phyloP scores from a whole-genome alignment of 2,329 filamentous ascomycete species.

The Aureobasidium sp. region DNA sequence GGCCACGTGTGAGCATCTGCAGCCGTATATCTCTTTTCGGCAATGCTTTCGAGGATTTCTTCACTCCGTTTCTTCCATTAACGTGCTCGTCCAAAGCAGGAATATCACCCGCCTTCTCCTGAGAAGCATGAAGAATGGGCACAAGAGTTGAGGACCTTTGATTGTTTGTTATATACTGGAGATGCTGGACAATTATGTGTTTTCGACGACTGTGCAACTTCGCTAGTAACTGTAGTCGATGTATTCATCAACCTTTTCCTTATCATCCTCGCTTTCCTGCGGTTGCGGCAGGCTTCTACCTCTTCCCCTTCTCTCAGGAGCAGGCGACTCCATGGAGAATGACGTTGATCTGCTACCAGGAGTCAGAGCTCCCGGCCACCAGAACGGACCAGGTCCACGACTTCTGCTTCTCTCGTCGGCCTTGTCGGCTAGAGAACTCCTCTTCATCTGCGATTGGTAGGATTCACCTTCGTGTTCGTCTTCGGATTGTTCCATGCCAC shows the following conservation, averaged over 20 bases:
- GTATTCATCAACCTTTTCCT: slow-evolving; percentile 3
- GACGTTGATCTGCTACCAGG: background rate
- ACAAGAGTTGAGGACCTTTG: background rate
- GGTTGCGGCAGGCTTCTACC: background rate
- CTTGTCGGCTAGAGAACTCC: slow-evolving; percentile 4
- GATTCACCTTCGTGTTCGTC: background rate
- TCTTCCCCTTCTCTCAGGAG: background rate
- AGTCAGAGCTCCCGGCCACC: background rate
- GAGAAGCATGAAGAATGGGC: no score
- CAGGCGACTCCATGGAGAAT: background rate
- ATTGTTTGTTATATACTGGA: background rate
- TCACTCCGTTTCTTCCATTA: no score
- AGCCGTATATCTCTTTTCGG: no score
- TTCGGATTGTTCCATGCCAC: slow-evolving; percentile 58
- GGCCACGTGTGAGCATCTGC: no score
- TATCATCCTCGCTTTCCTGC: background rate
- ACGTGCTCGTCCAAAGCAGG: no score
- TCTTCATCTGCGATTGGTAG: slow-evolving; percentile 5
- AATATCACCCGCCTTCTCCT: no score
- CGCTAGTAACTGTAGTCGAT: slow-evolving; percentile 7
- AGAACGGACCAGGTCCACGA: background rate
- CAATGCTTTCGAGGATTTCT: no score
- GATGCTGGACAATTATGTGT: background rate
- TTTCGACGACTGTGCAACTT: background rate
- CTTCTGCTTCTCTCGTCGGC: slow-evolving; percentile 4